phyloP scores from a whole-genome alignment of 2,329 filamentous ascomycete species.

The Graphiopsis chlorocephala region DNA sequence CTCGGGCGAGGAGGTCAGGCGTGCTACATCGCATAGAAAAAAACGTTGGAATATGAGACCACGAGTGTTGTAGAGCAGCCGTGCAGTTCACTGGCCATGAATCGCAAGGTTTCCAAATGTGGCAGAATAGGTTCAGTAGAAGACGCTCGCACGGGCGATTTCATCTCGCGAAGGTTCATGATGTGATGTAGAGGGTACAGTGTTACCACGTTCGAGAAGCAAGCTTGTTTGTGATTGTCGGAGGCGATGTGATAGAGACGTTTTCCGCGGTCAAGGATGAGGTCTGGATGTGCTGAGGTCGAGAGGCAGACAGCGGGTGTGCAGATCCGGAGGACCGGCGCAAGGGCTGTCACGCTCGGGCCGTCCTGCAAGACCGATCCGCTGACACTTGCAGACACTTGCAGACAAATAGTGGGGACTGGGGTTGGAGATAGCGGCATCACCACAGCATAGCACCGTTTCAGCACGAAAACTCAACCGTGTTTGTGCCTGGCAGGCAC shows the following conservation, averaged over 20 bases:
- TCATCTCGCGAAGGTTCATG: neutral
- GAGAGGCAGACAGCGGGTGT: neutral
- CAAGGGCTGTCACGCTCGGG: neutral
- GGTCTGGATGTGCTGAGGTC: neutral
- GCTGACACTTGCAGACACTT: neutral
- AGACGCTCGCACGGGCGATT: neutral
- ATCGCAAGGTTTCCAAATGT: neutral
- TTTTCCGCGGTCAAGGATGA: neutral
- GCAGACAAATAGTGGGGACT: neutral
- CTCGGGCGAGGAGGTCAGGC: neutral
- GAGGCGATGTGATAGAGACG: neutral
- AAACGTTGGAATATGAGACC: constrained; percentile 9
- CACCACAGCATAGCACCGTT: neutral
- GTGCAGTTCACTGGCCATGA: neutral
- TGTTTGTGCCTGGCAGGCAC: neutral
- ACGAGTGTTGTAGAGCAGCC: constrained; percentile 1
- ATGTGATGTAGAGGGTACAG: neutral
- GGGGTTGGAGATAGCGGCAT: neutral
- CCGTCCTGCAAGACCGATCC: neutral
- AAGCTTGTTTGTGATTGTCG: neutral
- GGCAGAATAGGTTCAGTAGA: neutral
- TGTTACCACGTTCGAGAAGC: neutral
- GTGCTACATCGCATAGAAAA: neutral
- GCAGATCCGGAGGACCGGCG: neutral
- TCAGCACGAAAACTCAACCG: neutral